These are phyloP conservation scores for Mycena crocata DNA, from an alignment of 768 basidiomycete genomes.

Conservation along the genomic window DNA sequence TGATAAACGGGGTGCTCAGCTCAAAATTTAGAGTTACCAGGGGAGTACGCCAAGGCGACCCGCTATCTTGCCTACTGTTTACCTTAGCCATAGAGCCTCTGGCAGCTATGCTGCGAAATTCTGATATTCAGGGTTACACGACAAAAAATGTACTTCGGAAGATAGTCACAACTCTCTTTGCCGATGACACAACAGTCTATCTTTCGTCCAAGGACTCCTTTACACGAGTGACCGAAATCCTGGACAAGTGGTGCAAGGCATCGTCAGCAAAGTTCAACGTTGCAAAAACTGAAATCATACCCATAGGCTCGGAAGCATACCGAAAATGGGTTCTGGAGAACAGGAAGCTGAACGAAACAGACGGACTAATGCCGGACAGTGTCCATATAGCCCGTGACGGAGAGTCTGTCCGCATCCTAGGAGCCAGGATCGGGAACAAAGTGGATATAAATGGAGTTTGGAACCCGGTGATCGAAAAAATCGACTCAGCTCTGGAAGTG, in stretches of 20 bases:
- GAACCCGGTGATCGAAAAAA: slow-evolving; percentile 42
- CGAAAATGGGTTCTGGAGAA: slow-evolving; percentile 19
- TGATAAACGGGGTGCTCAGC: slow-evolving; percentile 33
- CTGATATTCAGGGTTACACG: background rate
- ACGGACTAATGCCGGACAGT: slow-evolving; percentile 20
- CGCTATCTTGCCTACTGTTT: slow-evolving; percentile 52
- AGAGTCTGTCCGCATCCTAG: slow-evolving; percentile 43
- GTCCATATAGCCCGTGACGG: slow-evolving; percentile 45
- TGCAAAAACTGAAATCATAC: slow-evolving; percentile 52
- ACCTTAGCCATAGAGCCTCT: slow-evolving; percentile 56
- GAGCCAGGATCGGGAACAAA: slow-evolving; percentile 46
- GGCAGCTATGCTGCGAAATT: slow-evolving; percentile 24
- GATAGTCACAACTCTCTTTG: background rate
- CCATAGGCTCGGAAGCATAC: slow-evolving; percentile 41
- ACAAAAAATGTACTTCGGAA: background rate
- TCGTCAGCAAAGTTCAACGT: slow-evolving; percentile 56
- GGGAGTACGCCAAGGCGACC: slow-evolving; percentile 47
- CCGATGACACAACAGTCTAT: no score
- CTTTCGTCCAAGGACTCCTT: slow-evolving; percentile 28
- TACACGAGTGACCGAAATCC: no score
- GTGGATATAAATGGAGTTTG: slow-evolving; percentile 37
- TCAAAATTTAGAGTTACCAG: slow-evolving; percentile 21
- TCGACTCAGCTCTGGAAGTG: slow-evolving; percentile 27
- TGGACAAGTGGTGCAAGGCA: slow-evolving; percentile 53
- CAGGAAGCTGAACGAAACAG: slow-evolving; percentile 5